phyloP scores from a whole-genome alignment of 1,284 basidiomycete species.

The Porogramme epimiltina region DNA sequence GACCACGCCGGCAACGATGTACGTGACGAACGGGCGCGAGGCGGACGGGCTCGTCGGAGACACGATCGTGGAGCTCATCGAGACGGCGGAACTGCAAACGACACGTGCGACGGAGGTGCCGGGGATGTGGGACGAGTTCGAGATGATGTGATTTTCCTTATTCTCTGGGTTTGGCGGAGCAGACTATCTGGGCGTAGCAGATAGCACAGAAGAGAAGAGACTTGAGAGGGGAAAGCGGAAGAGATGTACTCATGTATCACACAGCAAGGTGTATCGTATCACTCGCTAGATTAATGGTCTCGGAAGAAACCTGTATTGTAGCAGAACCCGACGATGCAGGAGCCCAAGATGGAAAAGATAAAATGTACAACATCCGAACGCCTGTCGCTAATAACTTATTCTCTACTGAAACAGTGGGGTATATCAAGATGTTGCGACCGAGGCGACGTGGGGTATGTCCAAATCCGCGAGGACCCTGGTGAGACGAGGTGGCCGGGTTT shows the following conservation, averaged over 20 bases:
- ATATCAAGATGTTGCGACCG: not conserved
- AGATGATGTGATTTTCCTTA: not conserved
- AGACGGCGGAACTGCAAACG: slow-evolving; percentile 45
- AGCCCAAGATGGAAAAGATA: not conserved
- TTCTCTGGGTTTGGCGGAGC: too few species aligned
- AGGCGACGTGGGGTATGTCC: not conserved
- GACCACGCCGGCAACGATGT: slow-evolving; percentile 55
- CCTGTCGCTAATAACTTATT: not conserved
- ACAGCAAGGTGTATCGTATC: slow-evolving; percentile 8
- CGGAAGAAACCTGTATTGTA: slow-evolving; percentile 6
- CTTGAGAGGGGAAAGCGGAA: too few species aligned
- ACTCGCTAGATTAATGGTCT: slow-evolving; percentile 12
- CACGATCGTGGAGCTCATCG: slow-evolving; percentile 65
- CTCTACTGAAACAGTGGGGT: not conserved
- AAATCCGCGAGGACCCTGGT: not conserved
- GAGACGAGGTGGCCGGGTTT: slow-evolving; percentile 18
- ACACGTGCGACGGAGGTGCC: not conserved
- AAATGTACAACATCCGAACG: not conserved
- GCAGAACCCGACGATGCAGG: not conserved
- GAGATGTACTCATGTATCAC: too few species aligned
- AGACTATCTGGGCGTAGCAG: too few species aligned
- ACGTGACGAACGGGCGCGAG: slow-evolving; percentile 58
- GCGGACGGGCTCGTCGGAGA: slow-evolving; percentile 58
- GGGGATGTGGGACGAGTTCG: not conserved
- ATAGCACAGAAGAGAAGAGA: not conserved